Base-by-base conservation (phyloP, 805 yeast genomes). In the Starmerella apicola region DNA sequence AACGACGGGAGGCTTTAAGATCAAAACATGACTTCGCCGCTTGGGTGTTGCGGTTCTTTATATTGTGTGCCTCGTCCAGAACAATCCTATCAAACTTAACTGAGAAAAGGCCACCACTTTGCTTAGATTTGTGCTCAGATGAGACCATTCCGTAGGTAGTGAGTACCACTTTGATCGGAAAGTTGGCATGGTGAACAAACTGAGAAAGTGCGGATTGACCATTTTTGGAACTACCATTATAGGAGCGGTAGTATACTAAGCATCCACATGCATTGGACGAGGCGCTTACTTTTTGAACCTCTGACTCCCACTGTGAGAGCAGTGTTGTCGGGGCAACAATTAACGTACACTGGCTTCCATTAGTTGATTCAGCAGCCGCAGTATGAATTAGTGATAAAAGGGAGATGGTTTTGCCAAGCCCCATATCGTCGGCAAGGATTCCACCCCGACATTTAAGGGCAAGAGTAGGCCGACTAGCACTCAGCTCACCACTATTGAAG, bases 371-470 rank as follows among this genome's bases (percentile, higher is more conserved):
- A 12, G 55, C 76, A 5, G n/a, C 15, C 1, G 45, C 48, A 0
- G 82, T 68, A 41, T 79, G 73, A 10, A 86, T 66, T 36, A 88
- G 60, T 0, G 95, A 70, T 38, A 84, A 59, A 0, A 94, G 74
- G 1, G 94, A 80, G 19, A 86, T 80, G 0, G 97, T 86, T 55
- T 86, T 86, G 32, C 97, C 97, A 7, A 86, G 65, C 0, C 97
- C 97, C 97, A 86, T 86, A 57, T 86, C 97, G 62, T 86, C 97
- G 0, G 96, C 94, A 13, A 86, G 62, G 17, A 86, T 81, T 2
- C 97, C 97, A 27, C 97, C 96, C 36, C 67, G 66, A 36, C 78
- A 68, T 16, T 70, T 53, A 1, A 77, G 66, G 42, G 68, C 72
- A 30, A 84, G 63, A 10, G 75, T 51, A 1, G 95, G 96, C 45